Conservation (phyloP, 257 asterid species). For the Jaltomata sinuosa region DNA sequence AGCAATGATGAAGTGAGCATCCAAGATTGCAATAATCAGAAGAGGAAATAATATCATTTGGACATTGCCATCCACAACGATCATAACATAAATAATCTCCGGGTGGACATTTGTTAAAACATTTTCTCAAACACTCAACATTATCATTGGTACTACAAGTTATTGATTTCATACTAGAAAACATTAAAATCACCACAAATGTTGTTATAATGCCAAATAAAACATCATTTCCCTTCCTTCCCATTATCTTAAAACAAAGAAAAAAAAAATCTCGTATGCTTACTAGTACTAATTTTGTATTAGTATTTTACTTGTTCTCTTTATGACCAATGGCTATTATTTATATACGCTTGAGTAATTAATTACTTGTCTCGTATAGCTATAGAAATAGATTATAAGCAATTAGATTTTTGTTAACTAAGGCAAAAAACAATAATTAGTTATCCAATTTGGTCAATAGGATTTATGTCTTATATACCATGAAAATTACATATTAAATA, state of each 20-base stretch:
- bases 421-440: background rate
- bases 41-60: background rate
- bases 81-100: background rate
- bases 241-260: background rate
- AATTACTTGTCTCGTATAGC: background rate
- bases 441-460: background rate
- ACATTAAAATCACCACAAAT: background rate
- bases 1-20: background rate
- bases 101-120: background rate
- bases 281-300: background rate
- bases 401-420: background rate
- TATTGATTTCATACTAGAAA: background rate
- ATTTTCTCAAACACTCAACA: background rate
- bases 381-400: background rate
- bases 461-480: background rate
- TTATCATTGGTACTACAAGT: background rate
- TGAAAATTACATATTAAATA: background rate
- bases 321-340: background rate
- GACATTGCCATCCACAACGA: background rate
- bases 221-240: background rate
- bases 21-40: background rate
- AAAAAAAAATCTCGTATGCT: background rate
- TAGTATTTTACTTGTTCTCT: background rate
- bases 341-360: background rate
- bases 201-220: background rate